These are phyloP conservation scores for Oropetium thomaeum DNA, from an alignment of 176 grass and related monocot species.

Conservation along the genomic window DNA sequence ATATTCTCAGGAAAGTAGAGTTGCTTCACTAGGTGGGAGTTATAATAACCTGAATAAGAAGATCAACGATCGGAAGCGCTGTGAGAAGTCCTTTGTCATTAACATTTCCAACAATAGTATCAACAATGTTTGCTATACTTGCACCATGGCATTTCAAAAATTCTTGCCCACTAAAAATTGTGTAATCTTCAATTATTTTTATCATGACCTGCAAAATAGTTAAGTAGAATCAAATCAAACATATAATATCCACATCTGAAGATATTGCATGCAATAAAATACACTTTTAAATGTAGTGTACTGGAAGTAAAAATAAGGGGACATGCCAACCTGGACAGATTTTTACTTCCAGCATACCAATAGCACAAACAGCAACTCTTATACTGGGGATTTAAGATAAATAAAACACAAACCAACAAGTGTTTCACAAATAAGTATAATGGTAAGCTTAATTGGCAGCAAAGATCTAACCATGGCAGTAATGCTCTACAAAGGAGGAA, in stretches of 20 bases:
- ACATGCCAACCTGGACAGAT: neutral
- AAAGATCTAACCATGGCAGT: neutral
- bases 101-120: conserved; percentile 79
- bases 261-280: conserved; percentile 16
- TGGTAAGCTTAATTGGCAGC: neutral
- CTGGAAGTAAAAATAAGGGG: neutral
- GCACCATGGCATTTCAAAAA: conserved; percentile 85
- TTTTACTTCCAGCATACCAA: neutral
- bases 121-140: conserved; percentile 73
- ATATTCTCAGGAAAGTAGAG: conserved; percentile 7
- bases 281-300: neutral
- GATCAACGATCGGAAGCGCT: conserved; percentile 69
- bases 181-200: conserved; percentile 90
- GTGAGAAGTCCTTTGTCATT: conserved; percentile 92
- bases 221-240: conserved; percentile 17
- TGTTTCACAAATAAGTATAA: neutral
- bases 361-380: neutral
- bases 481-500: neutral
- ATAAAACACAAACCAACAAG: neutral
- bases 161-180: conserved; percentile 81
- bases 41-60: conserved; percentile 86
- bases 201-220: conserved; percentile 49
- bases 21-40: conserved; percentile 2
- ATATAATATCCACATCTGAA: conserved; percentile 17
- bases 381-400: neutral